A percentile compares a stretch with the other conserved stretches of the same genome.
These are phyloP conservation scores for Talaromyces sp. DNA, from an alignment of 2,329 filamentous ascomycete species.

Conservation along the genomic window DNA sequence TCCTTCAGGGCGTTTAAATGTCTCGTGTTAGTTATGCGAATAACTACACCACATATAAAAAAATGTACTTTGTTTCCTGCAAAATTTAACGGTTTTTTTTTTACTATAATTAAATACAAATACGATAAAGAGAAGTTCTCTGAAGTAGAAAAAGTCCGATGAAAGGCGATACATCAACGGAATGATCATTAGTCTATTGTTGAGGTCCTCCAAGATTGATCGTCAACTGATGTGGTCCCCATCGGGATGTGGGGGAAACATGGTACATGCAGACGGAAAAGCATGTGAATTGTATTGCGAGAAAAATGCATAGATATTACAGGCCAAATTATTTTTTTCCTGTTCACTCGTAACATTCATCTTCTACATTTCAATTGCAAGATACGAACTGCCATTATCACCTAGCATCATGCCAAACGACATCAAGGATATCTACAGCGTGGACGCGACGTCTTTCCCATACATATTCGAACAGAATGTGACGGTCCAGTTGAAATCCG, in stretches of 20 bases:
- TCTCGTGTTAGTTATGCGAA: too few relatives aligned
- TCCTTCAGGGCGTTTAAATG: too few relatives aligned
- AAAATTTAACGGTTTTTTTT: too few relatives aligned
- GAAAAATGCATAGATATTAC: not conserved
- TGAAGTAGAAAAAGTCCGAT: too few relatives aligned
- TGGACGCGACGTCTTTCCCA: conserved; percentile 27
- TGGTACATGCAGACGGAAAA: too few relatives aligned
- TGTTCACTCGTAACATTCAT: not conserved
- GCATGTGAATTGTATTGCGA: not conserved
- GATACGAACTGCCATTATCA: not conserved
- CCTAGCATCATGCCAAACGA: conserved; percentile 9
- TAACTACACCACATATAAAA: too few relatives aligned
- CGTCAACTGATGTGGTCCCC: not conserved
- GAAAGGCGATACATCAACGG: not conserved
- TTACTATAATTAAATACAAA: too few relatives aligned
- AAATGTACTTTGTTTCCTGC: too few relatives aligned
- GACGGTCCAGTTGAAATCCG: conserved; percentile 31
- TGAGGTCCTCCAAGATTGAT: not conserved
- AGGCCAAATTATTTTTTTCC: not conserved
- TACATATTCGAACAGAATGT: conserved; percentile 51
- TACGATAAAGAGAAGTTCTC: too few relatives aligned
- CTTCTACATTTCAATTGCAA: not conserved
- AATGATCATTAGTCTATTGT: not conserved
- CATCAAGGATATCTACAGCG: conserved; percentile 28
- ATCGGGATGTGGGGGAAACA: not conserved